Percentiles rank a stretch among this genome's conserved stretches.
These are phyloP conservation scores for Arabidopsis arenosa DNA, from an alignment of 345 rosid genomes.

Conservation along the genomic window DNA sequence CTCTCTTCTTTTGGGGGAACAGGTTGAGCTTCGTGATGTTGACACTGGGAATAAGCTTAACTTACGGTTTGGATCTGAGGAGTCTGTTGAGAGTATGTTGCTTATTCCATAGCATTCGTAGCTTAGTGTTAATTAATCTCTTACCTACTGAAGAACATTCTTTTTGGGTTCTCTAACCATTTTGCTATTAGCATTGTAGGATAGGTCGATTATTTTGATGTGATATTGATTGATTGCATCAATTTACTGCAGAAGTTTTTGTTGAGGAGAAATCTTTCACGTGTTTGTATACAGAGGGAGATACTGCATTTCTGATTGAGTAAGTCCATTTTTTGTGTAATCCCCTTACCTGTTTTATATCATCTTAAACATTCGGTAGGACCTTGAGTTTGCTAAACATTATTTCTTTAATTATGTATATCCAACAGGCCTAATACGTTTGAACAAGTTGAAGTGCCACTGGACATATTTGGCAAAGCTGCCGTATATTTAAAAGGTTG, in stretches of 20 bases:
- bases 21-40: slow-evolving; percentile 96
- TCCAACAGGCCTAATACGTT: slow-evolving; percentile 69
- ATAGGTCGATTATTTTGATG: neutral
- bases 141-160: neutral
- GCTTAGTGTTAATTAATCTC: neutral
- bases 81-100: slow-evolving; percentile 74
- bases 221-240: slow-evolving; percentile 28
- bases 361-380: neutral
- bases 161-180: neutral
- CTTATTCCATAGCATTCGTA: slow-evolving; percentile 16
- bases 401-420: neutral
- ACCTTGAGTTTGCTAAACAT: neutral
- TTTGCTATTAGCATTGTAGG: neutral
- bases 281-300: slow-evolving; percentile 73
- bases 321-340: slow-evolving; percentile 49
- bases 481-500: slow-evolving; percentile 79
- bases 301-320: slow-evolving; percentile 79
- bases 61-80: slow-evolving; percentile 85
- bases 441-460: slow-evolving; percentile 87
- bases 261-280: slow-evolving; percentile 83
- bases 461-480: slow-evolving; percentile 76
- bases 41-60: slow-evolving; percentile 83
- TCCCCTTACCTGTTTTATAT: neutral
- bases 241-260: slow-evolving; percentile 65
- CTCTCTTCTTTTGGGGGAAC: slow-evolving; percentile 18